Base-by-base conservation (phyloP, 2,329 filamentous ascomycete genomes). In the Neoascochyta sp. region DNA sequence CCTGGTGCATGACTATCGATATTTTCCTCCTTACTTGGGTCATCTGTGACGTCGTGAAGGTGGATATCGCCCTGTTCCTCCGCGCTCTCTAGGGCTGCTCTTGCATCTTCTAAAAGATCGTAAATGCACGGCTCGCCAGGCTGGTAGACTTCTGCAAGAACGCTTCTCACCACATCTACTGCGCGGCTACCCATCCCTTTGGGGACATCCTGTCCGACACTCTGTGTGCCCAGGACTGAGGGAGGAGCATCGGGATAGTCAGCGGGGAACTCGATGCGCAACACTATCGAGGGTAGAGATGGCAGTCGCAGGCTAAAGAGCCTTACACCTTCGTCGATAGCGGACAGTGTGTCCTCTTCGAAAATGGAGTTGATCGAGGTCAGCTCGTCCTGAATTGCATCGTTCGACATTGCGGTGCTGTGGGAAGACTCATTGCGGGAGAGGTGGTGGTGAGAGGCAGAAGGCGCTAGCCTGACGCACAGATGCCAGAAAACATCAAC, bases 281-380 rank as follows among this genome's bases (percentile, higher is more conserved):
- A 54, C 1, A 66, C 65, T 33, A 76, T 63, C 4, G 63, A 74
- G 7, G 83, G 29, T 40, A 76, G 74, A 16, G 75, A 73, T 0
- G 86, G 86, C 2, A 90, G 73, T 28, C 72, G 74, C 27, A 95
- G 73, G 59, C 36, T 66, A 52, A 23, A 69, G 50, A 41, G 46
- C 54, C 29, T 61, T 35, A 34, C 37, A 27, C 47, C 26, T 15
- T 41, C 30, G 32, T 56, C 48, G 16, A 59, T 39, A 0, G 46
- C 39, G 2, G 48, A 38, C 6, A 89, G 69, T 8, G 81, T 83
- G n/a, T 68, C 70, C 26, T 79, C 73, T 43, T 80, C 81, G 64
- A 89, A 92, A 44, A 92, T 92, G 32, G 86, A 85, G 63, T 90
- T 92, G 53, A 92, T 82, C 41, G 83, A 86, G 54, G 82, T 82